Percentiles rank a stretch among this genome's conserved stretches.
phyloP scores from a whole-genome alignment of 2,329 filamentous ascomycete species.

The Fusarium metavorans region DNA sequence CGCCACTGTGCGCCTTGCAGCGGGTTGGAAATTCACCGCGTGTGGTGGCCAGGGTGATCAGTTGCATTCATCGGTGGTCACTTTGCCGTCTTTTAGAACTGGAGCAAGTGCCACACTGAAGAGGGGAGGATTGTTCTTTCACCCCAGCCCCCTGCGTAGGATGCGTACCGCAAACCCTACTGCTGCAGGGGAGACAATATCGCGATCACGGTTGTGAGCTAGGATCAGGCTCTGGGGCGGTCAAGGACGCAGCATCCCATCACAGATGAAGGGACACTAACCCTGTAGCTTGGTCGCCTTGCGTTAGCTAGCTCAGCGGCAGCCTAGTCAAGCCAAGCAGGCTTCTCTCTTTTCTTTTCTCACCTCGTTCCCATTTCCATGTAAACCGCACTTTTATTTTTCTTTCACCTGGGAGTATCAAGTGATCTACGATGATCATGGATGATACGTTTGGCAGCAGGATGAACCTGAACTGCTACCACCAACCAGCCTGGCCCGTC shows the following conservation, averaged over 20 bases:
- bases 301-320: neutral
- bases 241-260: neutral
- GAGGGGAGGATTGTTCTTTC: neutral
- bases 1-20: neutral
- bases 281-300: neutral
- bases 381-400: neutral
- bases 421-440: neutral
- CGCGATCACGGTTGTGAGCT: neutral
- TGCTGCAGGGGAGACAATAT: neutral
- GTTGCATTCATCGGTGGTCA: neutral
- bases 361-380: neutral
- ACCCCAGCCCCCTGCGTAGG: neutral
- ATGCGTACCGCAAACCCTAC: neutral
- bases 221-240: neutral
- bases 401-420: neutral
- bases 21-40: neutral
- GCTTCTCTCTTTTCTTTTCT: neutral
- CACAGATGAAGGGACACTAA: neutral
- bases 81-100: neutral
- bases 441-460: neutral
- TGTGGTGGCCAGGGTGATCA: neutral
- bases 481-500: neutral
- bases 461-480: conserved; percentile 27
- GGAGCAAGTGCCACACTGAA: neutral
- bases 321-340: neutral